phyloP scores from a whole-genome alignment of 768 basidiomycete species.

The Lactifluus echinatus region DNA sequence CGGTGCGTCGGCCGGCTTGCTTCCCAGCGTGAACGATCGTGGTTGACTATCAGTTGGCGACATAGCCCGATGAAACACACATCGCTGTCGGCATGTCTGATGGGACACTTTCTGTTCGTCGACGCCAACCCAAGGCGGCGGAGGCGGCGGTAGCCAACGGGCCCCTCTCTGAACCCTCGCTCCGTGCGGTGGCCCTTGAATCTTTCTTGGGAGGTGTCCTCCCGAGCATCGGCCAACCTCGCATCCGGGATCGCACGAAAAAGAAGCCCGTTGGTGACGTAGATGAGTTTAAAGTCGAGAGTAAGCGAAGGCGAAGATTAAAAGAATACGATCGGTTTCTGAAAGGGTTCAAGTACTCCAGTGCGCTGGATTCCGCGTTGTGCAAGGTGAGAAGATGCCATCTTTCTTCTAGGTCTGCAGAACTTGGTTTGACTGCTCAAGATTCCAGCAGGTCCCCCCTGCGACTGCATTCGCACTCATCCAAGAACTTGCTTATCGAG shows the following conservation, averaged over 20 bases:
- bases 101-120: conserved; percentile 93
- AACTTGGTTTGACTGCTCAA: conserved; percentile 1
- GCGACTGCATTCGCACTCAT: conserved; percentile 83
- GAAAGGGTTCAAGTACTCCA: conserved; percentile 90
- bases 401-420: background rate
- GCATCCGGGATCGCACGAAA: conserved; percentile 39
- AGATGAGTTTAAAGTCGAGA: conserved; percentile 74
- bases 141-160: conserved; percentile 35
- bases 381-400: conserved; percentile 56
- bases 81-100: conserved; percentile 97
- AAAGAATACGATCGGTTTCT: conserved; percentile 84
- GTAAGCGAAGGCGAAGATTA: conserved; percentile 56
- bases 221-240: conserved; percentile 48
- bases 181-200: conserved; percentile 54
- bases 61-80: conserved; percentile 91
- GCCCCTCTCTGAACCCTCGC: conserved; percentile 30
- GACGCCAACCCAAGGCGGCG: conserved; percentile 70
- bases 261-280: conserved; percentile 48
- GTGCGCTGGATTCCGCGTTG: conserved; percentile 87
- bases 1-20: conserved; percentile 44
- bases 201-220: conserved; percentile 52
- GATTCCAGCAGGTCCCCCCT: conserved; percentile 65
- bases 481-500: conserved; percentile 86
- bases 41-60: conserved; percentile 9
- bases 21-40: background rate